Conservation (phyloP, 345 rosid genomes). For the Citrus sp. region DNA sequence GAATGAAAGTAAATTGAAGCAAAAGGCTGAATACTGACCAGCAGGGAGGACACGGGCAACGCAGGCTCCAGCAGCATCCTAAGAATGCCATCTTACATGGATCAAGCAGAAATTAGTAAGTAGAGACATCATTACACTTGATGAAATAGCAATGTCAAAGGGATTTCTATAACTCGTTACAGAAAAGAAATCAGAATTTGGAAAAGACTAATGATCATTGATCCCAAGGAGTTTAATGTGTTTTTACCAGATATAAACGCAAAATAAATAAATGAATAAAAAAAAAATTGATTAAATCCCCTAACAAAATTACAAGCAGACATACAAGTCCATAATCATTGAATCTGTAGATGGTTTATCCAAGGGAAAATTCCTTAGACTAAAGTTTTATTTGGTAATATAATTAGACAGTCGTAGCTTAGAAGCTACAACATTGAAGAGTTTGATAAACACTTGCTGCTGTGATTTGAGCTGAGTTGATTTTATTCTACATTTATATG, state of each 20-base stretch:
- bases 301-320: neutral
- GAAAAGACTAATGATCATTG: neutral
- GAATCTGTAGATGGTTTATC: neutral
- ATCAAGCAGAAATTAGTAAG: slow-evolving; percentile 4
- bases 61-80: slow-evolving; percentile 59
- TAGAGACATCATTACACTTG: neutral
- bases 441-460: no score
- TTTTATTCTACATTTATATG: no score
- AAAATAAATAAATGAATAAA: no score
- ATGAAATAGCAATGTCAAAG: neutral
- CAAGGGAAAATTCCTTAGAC: neutral
- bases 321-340: neutral
- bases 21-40: slow-evolving; percentile 42
- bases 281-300: neutral
- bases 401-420: no score
- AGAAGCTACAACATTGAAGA: no score
- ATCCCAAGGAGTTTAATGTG: neutral
- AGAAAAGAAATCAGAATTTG: neutral
- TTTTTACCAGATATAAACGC: neutral
- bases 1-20: neutral
- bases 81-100: slow-evolving; percentile 48
- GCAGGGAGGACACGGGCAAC: slow-evolving; percentile 41
- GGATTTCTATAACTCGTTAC: neutral
- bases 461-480: no score
- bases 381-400: neutral